Conservation (phyloP, 495 filamentous ascomycete species). For the Neurospora discreta region DNA sequence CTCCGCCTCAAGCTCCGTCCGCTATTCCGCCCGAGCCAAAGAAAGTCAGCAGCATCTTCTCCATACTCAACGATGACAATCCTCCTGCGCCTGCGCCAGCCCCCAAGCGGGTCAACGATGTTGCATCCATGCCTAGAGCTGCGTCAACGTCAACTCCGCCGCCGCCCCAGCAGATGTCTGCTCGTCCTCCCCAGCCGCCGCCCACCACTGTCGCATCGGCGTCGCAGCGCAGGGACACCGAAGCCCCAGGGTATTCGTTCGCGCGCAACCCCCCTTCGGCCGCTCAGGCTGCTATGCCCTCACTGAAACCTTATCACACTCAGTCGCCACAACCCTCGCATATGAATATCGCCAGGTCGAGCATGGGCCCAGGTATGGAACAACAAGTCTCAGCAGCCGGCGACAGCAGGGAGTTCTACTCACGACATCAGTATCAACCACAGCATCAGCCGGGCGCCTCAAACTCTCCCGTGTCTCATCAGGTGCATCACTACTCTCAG, state of each 20-base stretch:
- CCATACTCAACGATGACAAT: constrained; percentile 39
- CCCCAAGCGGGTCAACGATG: constrained; percentile 30
- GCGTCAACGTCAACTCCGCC: constrained; percentile 36
- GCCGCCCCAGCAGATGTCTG: constrained; percentile 28
- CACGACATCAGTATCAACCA: constrained; percentile 21
- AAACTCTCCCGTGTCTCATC: constrained; percentile 31
- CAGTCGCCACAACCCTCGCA: constrained; percentile 32
- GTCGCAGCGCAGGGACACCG: constrained; percentile 26
- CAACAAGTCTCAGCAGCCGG: constrained; percentile 9
- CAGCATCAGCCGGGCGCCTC: constrained; percentile 23
- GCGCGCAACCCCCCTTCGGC: constrained; percentile 24
- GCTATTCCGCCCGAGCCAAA: constrained; percentile 23
- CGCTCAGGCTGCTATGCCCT: constrained; percentile 32
- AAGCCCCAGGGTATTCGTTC: constrained; percentile 26
- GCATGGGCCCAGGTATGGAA: constrained; percentile 21
- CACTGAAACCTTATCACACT: constrained; percentile 34
- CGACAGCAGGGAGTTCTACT: constrained; percentile 32
- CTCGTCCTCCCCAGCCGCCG: constrained; percentile 21
- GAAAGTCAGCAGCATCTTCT: constrained; percentile 39
- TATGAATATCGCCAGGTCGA: constrained; percentile 25
- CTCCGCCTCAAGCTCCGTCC: constrained; percentile 19
- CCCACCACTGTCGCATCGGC: constrained; percentile 22
- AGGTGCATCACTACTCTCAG: constrained; percentile 30
- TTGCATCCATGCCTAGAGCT: constrained; percentile 13
- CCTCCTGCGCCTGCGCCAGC: constrained; percentile 27